Conservation (phyloP, 306 rosid species). For the Ammopiptanthus mongolicus region DNA sequence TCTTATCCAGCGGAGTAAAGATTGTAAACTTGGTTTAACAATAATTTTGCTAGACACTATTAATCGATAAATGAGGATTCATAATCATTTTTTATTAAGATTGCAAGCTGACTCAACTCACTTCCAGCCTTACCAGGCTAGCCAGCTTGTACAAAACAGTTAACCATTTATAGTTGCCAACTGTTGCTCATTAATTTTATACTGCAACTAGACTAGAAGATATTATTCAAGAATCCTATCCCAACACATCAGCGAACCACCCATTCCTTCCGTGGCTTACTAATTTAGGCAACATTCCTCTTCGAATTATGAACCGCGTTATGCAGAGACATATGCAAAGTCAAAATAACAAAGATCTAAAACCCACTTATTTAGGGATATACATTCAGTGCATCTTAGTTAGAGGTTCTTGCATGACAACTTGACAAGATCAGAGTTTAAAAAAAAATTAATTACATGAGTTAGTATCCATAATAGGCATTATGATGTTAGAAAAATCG, state of each 20-base stretch:
- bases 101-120: too few species aligned
- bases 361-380: constrained; percentile 5
- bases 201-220: neutral
- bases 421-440: neutral
- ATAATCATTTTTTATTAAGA: too few species aligned
- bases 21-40: too few species aligned
- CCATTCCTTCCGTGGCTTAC: neutral
- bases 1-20: too few species aligned
- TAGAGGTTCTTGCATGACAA: neutral
- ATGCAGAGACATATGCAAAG: neutral
- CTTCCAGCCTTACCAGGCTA: neutral
- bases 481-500: neutral
- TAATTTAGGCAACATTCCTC: neutral
- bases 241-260: neutral
- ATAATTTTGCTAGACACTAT: too few species aligned
- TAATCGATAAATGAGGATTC: too few species aligned
- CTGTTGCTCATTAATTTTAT: neutral
- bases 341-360: constrained; percentile 4
- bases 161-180: neutral
- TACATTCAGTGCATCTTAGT: neutral
- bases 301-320: constrained; percentile 14
- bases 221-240: neutral
- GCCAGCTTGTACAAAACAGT: neutral
- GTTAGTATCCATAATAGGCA: neutral
- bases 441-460: neutral